Percentiles rank a stretch among this genome's conserved stretches.
phyloP scores from a whole-genome alignment of 805 yeast genomes.

The Komagataella pastoris region DNA sequence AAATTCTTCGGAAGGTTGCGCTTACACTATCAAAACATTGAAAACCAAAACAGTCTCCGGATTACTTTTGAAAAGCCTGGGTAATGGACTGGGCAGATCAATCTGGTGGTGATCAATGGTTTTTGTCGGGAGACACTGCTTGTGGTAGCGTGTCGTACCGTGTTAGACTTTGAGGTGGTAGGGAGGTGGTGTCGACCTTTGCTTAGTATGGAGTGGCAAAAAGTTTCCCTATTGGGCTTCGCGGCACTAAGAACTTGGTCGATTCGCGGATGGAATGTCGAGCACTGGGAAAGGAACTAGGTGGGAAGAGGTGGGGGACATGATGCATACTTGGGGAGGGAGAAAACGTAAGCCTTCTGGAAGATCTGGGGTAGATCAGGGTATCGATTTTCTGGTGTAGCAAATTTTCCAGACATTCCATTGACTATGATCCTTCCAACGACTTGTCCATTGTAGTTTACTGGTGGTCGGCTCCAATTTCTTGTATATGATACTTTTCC shows the following conservation, averaged over 20 bases:
- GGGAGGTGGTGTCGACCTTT: not conserved
- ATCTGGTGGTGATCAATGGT: not conserved
- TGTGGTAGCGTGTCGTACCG: not conserved
- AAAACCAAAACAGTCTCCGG: not conserved
- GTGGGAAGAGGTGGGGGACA: not conserved
- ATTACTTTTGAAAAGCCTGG: not conserved
- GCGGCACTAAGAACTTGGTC: not conserved
- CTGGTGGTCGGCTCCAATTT: conserved; percentile 1
- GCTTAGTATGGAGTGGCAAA: not conserved
- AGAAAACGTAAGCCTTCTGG: not conserved
- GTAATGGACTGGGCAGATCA: not conserved
- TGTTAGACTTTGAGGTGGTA: not conserved
- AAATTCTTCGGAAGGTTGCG: not conserved
- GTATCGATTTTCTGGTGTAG: not conserved
- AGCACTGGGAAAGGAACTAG: not conserved
- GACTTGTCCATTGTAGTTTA: not conserved
- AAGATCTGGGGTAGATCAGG: not conserved
- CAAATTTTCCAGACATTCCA: not conserved
- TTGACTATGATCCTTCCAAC: not conserved
- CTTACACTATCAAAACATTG: not conserved
- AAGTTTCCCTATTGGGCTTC: not conserved
- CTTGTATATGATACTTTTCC: conserved; percentile 35
- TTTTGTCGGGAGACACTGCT: not conserved
- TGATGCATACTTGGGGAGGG: not conserved
- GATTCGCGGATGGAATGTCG: not conserved